phyloP scores from a whole-genome alignment of 352 stramenopile species.

The Thalassiosira livingstoniorum region DNA sequence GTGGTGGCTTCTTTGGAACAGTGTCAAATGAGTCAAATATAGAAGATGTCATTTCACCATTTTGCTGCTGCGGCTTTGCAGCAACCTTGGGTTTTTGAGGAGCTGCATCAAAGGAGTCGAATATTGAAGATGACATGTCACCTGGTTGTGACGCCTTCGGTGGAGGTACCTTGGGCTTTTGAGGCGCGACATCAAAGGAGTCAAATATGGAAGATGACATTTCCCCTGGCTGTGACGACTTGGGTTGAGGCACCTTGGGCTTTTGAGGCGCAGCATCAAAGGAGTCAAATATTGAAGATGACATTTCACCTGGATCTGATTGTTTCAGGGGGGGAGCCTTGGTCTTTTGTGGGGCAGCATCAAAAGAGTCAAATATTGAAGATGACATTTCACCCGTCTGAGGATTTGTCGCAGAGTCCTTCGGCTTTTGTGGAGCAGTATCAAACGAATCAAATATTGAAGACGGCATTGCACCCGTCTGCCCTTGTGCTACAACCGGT shows the following conservation, averaged over 20 bases:
- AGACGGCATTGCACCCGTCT: constrained; percentile 42
- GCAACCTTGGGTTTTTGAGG: constrained; percentile 25
- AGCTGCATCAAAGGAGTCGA: constrained; percentile 62
- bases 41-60: constrained; percentile 35
- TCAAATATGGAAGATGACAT: constrained; percentile 44
- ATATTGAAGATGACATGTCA: constrained; percentile 60
- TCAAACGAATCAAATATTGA: constrained; percentile 70
- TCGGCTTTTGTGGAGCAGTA: constrained; percentile 48
- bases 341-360: constrained; percentile 42
- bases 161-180: constrained; percentile 10
- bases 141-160: constrained; percentile 12
- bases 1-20: not conserved
- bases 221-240: not conserved
- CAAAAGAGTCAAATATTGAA: constrained; percentile 76
- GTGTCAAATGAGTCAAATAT: constrained; percentile 37
- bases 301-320: constrained; percentile 20
- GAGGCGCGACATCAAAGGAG: constrained; percentile 9
- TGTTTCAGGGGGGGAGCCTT: constrained; percentile 15
- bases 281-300: constrained; percentile 66
- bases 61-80: not conserved
- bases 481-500: constrained; percentile 14
- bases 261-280: constrained; percentile 50
- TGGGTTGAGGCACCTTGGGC: constrained; percentile 21
- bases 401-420: constrained; percentile 19
- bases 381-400: constrained; percentile 32